A percentile compares a stretch with the other conserved stretches of the same genome.
Conservation (phyloP, 202 grass and related monocot species). For the Cymbopogon flexuosus region DNA sequence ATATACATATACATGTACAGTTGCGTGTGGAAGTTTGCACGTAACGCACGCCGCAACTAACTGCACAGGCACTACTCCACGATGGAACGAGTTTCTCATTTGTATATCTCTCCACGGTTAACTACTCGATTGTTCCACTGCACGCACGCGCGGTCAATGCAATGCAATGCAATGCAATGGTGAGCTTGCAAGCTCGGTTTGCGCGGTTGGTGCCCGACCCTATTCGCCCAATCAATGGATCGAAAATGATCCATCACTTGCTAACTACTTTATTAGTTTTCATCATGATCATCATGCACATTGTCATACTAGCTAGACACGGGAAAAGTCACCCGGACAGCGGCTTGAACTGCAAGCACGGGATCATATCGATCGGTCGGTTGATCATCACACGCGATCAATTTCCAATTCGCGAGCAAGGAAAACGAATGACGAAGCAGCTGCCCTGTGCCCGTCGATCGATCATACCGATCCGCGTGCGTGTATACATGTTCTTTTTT, state of each 20-base stretch:
- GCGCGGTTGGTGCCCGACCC: constrained; percentile 3
- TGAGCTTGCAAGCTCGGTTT: not conserved
- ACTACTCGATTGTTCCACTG: not conserved
- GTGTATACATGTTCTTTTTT: not conserved
- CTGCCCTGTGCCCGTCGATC: not conserved
- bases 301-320: not conserved
- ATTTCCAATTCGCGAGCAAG: not conserved
- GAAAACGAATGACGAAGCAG: too few species aligned
- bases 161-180: not conserved
- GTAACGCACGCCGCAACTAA: too few species aligned
- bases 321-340: not conserved
- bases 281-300: not conserved
- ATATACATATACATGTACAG: too few species aligned
- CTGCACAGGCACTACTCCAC: too few species aligned
- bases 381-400: not conserved
- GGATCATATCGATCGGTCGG: not conserved
- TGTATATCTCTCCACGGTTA: too few species aligned
- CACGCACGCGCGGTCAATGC: not conserved
- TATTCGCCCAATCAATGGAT: not conserved
- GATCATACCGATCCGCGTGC: not conserved
- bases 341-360: not conserved
- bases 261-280: not conserved
- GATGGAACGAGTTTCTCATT: too few species aligned
- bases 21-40: too few species aligned
- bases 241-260: not conserved